Percentiles rank a stretch among this genome's conserved stretches.
These are phyloP conservation scores for Tetradesmus obliquus DNA, from an alignment of 139 green algal species.

Conservation along the genomic window DNA sequence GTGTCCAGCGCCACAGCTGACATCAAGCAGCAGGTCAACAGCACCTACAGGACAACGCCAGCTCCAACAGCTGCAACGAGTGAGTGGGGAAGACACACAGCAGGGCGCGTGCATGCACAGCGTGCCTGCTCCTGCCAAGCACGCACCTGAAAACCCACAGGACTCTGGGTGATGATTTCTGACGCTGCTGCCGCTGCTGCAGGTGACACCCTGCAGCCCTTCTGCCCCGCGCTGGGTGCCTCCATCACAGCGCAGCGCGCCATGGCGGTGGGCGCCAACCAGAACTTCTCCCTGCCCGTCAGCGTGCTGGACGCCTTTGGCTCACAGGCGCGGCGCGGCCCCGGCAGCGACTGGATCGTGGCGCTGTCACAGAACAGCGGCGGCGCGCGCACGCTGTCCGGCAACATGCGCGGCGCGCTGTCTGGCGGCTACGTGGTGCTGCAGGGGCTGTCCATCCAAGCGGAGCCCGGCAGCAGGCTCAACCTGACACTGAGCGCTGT, in stretches of 20 bases:
- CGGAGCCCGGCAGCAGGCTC: background rate
- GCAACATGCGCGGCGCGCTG: background rate
- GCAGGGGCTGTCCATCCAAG: background rate
- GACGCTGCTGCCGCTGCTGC: background rate
- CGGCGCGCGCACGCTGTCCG: background rate
- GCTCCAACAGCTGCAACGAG: background rate
- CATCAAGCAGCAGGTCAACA: background rate
- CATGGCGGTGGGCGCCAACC: background rate
- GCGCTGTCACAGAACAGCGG: background rate
- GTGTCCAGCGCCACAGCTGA: background rate
- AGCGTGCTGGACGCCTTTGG: constrained; percentile 4
- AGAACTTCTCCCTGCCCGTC: constrained; percentile 15
- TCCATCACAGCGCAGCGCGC: background rate
- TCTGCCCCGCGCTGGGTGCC: background rate
- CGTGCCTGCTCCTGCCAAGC: no score
- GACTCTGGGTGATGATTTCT: no score
- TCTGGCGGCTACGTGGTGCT: background rate
- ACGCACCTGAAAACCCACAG: no score
- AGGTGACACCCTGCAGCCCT: background rate
- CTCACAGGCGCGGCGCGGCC: background rate
- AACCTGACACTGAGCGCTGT: background rate
- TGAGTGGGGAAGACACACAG: no score
- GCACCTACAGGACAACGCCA: background rate
- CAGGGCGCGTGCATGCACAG: no score
- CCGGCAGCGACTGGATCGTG: background rate